Evolutionary conservation across 148 eudicot genomes (phyloP).

Genomic region (Euryodendron excelsum): DNA sequence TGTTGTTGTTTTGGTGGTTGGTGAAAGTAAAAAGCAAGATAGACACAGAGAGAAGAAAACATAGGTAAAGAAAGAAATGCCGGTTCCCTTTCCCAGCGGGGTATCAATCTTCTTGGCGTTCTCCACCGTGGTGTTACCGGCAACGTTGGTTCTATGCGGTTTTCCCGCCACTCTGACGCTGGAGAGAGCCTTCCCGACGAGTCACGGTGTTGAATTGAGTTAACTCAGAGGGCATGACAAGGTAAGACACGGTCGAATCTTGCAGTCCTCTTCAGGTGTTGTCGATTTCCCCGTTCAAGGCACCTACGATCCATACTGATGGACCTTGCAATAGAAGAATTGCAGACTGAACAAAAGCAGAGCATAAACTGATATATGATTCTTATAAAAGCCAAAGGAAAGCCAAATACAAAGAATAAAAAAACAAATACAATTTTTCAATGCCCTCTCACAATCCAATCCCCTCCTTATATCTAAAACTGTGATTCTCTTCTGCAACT

Average conservation of each 20-base stretch:
- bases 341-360: no score
- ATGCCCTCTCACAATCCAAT: no score
- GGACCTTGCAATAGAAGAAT: no score
- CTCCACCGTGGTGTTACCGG: constrained; percentile 7
- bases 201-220: constrained; percentile 62
- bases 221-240: constrained; percentile 79
- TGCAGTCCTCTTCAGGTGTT: constrained; percentile 59
- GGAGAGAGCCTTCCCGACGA: constrained; percentile 66
- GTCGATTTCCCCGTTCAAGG: constrained; percentile 80
- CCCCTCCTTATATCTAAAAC: no score
- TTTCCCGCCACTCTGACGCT: constrained; percentile 50
- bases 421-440: no score
- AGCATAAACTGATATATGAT: no score
- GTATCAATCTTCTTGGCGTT: constrained; percentile 30
- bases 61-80: constrained; percentile 21
- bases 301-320: constrained; percentile 72
- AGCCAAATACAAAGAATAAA: no score
- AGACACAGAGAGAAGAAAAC: background rate
- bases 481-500: no score
- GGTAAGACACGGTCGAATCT: constrained; percentile 59
- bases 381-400: no score
- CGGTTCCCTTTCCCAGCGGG: constrained; percentile 12
- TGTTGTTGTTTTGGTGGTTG: background rate
- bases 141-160: constrained; percentile 28
- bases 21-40: constrained; percentile 17